phyloP scores from a whole-genome alignment of 768 basidiomycete genomes.

The Pisolithus sp. region DNA sequence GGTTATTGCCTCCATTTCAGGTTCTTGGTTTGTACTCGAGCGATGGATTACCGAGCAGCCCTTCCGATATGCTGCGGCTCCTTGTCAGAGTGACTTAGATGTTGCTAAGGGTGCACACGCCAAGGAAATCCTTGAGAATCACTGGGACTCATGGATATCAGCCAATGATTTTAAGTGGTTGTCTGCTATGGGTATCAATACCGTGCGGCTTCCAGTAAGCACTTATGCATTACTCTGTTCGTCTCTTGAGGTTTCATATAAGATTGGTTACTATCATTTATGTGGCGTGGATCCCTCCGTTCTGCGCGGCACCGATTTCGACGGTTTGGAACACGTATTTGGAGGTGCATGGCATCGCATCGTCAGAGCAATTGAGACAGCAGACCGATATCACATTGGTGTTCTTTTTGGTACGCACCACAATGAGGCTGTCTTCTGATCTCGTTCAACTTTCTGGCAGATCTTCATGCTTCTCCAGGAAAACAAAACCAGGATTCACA shows the following conservation, averaged over 20 bases:
- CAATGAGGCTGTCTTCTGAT: background rate
- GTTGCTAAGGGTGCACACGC: constrained; percentile 49
- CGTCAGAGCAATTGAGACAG: constrained; percentile 50
- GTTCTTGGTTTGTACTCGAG: constrained; percentile 77
- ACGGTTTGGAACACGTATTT: constrained; percentile 42
- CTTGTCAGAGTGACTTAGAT: constrained; percentile 64
- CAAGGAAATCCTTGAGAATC: constrained; percentile 36
- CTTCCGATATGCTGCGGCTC: constrained; percentile 45
- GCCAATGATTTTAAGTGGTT: constrained; percentile 53
- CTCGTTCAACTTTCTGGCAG: constrained; percentile 33
- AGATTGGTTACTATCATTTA: constrained; percentile 74
- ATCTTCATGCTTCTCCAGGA: constrained; percentile 70
- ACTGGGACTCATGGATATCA: constrained; percentile 52
- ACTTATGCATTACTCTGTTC: constrained; percentile 32
- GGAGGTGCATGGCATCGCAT: constrained; percentile 65
- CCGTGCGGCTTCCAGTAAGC: constrained; percentile 57
- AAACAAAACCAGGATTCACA: constrained; percentile 70
- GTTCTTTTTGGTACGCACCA: constrained; percentile 56
- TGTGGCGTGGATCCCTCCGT: constrained; percentile 54
- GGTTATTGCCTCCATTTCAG: constrained; percentile 28
- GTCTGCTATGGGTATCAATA: constrained; percentile 46
- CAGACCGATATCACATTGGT: constrained; percentile 54
- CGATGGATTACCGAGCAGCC: constrained; percentile 64
- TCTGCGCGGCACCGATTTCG: constrained; percentile 61
- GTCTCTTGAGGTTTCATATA: background rate